Percentiles rank a stretch among this genome's conserved stretches.
Conservation (phyloP, 2,329 filamentous ascomycete species). For the Exserohilum rostratum region DNA sequence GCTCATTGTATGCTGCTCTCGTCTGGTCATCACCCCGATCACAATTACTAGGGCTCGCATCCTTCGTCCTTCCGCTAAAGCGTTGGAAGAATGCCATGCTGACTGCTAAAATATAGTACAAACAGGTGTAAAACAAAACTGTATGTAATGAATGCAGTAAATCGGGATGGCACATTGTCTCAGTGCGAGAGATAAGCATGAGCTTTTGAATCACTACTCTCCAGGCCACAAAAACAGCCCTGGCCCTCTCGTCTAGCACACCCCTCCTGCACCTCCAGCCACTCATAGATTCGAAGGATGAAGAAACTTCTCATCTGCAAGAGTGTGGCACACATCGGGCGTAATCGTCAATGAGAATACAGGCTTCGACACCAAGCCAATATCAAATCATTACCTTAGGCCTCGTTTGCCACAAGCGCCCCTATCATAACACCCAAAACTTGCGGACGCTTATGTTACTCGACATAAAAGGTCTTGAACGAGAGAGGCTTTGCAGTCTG, state of each 20-base stretch:
- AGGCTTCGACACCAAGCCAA: not conserved
- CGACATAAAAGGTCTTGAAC: not conserved
- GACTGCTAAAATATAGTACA: too few relatives aligned
- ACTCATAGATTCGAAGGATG: not conserved
- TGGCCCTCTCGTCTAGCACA: not conserved
- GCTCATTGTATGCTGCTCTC: slow-evolving; percentile 19
- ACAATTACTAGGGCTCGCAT: not conserved
- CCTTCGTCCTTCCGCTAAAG: not conserved
- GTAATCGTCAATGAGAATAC: not conserved
- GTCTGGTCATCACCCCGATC: not conserved
- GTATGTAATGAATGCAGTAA: not conserved
- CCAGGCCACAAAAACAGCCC: not conserved
- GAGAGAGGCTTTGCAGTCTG: not conserved
- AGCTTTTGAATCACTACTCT: slow-evolving; percentile 1
- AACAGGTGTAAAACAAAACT: not conserved
- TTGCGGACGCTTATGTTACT: not conserved
- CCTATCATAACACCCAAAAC: not conserved
- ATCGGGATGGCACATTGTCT: not conserved
- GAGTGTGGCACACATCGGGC: slow-evolving; percentile 2
- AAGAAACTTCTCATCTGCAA: not conserved
- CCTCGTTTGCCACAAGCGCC: not conserved
- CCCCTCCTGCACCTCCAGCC: not conserved
- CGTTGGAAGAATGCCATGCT: slow-evolving; percentile 4
- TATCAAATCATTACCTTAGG: not conserved
- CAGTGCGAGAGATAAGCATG: not conserved